A percentile compares a stretch with the other conserved stretches of the same genome.
Conservation (phyloP, 495 filamentous ascomycete species). For the Penicillium maclennaniae region DNA sequence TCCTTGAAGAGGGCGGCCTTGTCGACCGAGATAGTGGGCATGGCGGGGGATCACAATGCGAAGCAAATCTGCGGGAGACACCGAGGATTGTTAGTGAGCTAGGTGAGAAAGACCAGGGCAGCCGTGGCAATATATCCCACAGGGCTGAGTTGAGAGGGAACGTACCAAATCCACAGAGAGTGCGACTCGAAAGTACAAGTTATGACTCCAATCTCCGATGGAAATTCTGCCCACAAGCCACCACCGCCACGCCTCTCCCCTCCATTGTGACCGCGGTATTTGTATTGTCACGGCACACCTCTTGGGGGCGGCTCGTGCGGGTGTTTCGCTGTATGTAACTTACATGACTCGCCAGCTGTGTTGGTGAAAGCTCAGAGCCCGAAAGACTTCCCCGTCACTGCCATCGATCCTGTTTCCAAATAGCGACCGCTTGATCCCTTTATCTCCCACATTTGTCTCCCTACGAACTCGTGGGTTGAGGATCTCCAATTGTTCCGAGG, state of each 20-base stretch:
- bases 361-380: conserved; percentile 13
- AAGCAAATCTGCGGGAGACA: conserved; percentile 11
- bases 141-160: background rate
- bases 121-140: background rate
- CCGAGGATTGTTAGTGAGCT: background rate
- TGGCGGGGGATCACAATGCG: conserved; percentile 36
- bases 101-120: background rate
- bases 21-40: conserved; percentile 90
- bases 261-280: conserved; percentile 18
- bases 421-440: conserved; percentile 1
- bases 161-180: conserved; percentile 4
- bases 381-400: conserved; percentile 1
- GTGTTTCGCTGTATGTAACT: conserved; percentile 20
- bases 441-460: conserved; percentile 1
- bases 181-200: conserved; percentile 3
- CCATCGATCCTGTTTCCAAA: background rate
- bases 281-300: conserved; percentile 17
- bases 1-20: conserved; percentile 93
- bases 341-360: conserved; percentile 20
- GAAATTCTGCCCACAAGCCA: conserved; percentile 30
- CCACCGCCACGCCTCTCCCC: conserved; percentile 27
- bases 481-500: conserved; percentile 26
- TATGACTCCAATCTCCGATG: conserved; percentile 24
- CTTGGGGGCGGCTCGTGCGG: background rate
- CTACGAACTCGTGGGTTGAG: background rate